Percentiles rank a stretch among this genome's conserved stretches.
Evolutionary conservation across 257 asterid genomes (phyloP).

Genomic region (Lavandula angustifolia): DNA sequence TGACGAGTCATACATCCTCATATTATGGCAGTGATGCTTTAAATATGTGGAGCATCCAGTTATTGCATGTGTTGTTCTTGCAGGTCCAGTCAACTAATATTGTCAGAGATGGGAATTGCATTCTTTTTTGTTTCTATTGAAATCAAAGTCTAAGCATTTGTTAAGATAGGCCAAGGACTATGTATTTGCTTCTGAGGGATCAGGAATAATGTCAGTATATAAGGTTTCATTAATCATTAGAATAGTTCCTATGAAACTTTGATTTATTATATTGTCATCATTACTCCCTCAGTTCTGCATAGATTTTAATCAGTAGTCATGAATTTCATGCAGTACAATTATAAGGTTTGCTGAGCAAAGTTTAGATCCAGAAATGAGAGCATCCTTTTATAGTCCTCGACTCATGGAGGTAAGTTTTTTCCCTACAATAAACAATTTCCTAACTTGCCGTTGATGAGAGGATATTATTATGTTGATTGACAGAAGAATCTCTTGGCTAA

Average conservation of each 20-base stretch:
- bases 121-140: slow-evolving; percentile 20
- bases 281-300: slow-evolving; percentile 27
- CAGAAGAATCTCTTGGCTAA: slow-evolving; percentile 6
- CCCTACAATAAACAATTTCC: slow-evolving; percentile 14
- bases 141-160: slow-evolving; percentile 4
- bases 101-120: not conserved
- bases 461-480: not conserved
- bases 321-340: slow-evolving; percentile 63
- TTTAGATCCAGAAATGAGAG: slow-evolving; percentile 78
- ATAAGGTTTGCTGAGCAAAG: slow-evolving; percentile 84
- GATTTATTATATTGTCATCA: slow-evolving; percentile 10
- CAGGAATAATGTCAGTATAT: not conserved
- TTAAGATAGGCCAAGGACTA: slow-evolving; percentile 17
- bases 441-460: not conserved
- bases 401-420: slow-evolving; percentile 84
- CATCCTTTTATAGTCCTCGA: slow-evolving; percentile 88
- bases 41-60: not conserved
- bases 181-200: slow-evolving; percentile 6
- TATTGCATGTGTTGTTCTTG: slow-evolving; percentile 21
- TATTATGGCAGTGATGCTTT: not conserved
- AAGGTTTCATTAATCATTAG: slow-evolving; percentile 15
- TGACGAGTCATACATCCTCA: slow-evolving; percentile 18
- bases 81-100: slow-evolving; percentile 14
- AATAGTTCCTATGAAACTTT: slow-evolving; percentile 17
- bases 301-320: slow-evolving; percentile 28